Conservation (phyloP, 1,139 yeast genomes). For the Saccharomycopsis phalli region DNA sequence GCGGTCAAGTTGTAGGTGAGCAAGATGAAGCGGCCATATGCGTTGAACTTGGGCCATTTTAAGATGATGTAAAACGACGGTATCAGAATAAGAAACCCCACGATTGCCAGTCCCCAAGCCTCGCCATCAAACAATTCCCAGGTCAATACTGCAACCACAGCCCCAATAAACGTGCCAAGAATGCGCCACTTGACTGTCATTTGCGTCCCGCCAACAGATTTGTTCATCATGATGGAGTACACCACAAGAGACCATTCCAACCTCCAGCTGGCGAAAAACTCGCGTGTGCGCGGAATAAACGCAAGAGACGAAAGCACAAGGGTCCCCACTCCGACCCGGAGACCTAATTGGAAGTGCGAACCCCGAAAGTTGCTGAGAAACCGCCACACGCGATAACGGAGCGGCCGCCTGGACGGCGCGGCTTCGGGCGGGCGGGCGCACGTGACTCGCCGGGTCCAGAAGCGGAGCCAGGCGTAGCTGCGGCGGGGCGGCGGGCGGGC, state of each 20-base stretch:
- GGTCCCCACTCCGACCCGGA: conserved; percentile 75
- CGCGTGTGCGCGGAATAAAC: conserved; percentile 47
- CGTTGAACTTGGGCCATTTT: conserved; percentile 54
- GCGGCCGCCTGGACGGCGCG: too few species aligned
- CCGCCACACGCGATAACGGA: conserved; percentile 33
- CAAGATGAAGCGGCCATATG: conserved; percentile 64
- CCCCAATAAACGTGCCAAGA: conserved; percentile 69
- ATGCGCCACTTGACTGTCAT: conserved; percentile 73
- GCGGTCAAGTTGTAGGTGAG: conserved; percentile 76
- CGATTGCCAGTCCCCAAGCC: conserved; percentile 41
- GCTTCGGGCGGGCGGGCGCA: neutral
- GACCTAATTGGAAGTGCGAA: conserved; percentile 69
- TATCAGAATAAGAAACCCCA: conserved; percentile 53
- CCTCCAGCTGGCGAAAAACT: conserved; percentile 54
- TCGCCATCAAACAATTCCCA: conserved; percentile 57
- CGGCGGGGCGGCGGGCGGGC: conserved; percentile 30
- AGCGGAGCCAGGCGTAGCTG: conserved; percentile 43
- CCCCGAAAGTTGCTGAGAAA: conserved; percentile 38
- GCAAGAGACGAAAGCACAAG: conserved; percentile 60
- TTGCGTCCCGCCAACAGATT: conserved; percentile 79
- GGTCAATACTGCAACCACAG: conserved; percentile 45
- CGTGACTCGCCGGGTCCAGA: conserved; percentile 32
- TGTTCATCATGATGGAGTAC: conserved; percentile 76
- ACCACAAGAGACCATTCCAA: conserved; percentile 83
- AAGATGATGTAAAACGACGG: conserved; percentile 64